Evolutionary conservation across 768 basidiomycete genomes (phyloP), one percentile per base, ranked within the genome.

Genomic region (Tylopilus sp.): DNA sequence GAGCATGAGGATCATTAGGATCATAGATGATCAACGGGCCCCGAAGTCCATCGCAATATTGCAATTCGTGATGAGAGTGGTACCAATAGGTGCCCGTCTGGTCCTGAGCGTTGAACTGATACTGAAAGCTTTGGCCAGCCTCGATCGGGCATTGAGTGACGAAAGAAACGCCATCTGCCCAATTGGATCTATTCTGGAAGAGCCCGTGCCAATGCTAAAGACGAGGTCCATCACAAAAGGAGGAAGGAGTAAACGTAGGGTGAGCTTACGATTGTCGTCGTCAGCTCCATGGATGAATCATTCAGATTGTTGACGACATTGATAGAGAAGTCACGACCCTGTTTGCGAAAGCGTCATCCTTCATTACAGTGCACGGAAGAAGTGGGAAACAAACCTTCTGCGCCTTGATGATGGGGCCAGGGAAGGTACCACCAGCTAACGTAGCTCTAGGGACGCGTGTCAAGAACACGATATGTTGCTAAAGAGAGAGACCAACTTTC

Each of bases 31-130:
- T 63, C 37, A 79, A 52, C 0, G 75, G 67, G 16, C 77, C 76
- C 17, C 74, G 69, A 24, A 74, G 61, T 16, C 76, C 74, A 33
- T 78, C 76, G 41, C 77, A 76, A 22, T 68, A 70, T 58, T 78
- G 76, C 14, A 64, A 58, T 6, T 53, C 54, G 26, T 71, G 56
- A 54, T 78, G 77, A 24, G 74, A 75, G 52, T 78, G 77, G 45
- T 78, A 78, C 78, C 78, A 80, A 51, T 69, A 80, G 0, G 76
- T 79, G 7, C 78, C 79, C 3, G 74, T 65, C 51, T 78, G 74
- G 26, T 67, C 61, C 16, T 60, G 48, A 40, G 63, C 62, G n/a
- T 62, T 64, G 63, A 79, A 78, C 31, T 70, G 65, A 54, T 79
- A 77, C 30, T 67, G 53, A 58, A 78, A 79, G 7, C 67, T 69